Conservation (phyloP, 1,284 basidiomycete genomes). For the Clitocybe nebularis region DNA sequence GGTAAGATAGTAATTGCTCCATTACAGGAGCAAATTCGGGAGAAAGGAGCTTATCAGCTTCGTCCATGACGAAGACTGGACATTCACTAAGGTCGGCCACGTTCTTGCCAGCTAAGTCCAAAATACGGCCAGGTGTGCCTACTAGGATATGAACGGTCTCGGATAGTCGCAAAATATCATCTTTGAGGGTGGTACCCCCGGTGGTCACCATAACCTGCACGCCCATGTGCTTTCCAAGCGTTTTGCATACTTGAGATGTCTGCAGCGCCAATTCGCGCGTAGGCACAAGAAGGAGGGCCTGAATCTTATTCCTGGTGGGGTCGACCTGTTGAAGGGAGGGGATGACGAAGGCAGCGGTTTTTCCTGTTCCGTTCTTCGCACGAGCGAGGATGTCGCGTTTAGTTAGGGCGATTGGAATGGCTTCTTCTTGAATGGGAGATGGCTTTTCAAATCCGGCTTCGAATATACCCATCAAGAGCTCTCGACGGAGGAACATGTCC, state of each 20-base stretch:
- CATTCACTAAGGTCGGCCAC: conserved; percentile 95
- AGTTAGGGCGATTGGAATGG: conserved; percentile 84
- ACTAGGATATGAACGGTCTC: conserved; percentile 95
- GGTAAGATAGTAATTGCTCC: conserved; percentile 88
- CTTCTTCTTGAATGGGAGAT: conserved; percentile 98
- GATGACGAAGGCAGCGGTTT: conserved; percentile 98
- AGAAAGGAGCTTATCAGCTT: conserved; percentile 96
- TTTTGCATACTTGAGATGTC: conserved; percentile 97
- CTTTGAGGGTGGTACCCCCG: conserved; percentile 95
- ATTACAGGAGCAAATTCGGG: conserved; percentile 99
- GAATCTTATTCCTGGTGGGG: conserved; percentile 83
- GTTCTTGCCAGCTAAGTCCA: conserved; percentile 91
- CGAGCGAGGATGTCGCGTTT: conserved; percentile 91
- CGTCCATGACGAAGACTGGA: conserved; percentile 97
- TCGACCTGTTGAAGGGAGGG: conserved; percentile 94
- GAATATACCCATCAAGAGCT: conserved; percentile 90
- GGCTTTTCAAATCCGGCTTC: conserved; percentile 97
- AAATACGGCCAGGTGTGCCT: conserved; percentile 94
- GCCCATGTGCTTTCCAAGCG: conserved; percentile 92
- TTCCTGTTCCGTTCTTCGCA: conserved; percentile 89
- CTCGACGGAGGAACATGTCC: conserved; percentile 76
- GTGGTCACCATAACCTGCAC: conserved; percentile 99
- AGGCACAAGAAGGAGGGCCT: conserved; percentile 91
- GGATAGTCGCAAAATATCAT: conserved; percentile 92
- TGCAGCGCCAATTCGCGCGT: conserved; percentile 95